Conservation (phyloP, 495 filamentous ascomycete genomes). For the Aspergillus nidulans region DNA sequence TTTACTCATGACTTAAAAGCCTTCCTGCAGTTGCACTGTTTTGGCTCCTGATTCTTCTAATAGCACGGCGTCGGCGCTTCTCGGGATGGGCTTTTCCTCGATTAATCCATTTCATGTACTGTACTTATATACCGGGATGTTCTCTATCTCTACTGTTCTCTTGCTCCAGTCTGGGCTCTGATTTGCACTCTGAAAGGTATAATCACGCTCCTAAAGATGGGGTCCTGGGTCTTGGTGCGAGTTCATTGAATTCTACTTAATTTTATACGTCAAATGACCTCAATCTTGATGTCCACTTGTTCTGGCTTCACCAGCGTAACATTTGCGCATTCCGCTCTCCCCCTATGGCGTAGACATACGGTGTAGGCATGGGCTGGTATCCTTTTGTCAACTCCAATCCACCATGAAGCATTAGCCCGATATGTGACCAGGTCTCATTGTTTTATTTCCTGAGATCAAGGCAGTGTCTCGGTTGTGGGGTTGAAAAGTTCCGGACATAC, state of each 20-base stretch:
- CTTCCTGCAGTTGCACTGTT: background rate
- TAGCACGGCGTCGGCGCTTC: background rate
- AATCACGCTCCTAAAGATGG: background rate
- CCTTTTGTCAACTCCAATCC: too few species aligned
- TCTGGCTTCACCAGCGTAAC: too few species aligned
- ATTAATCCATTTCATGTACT: background rate
- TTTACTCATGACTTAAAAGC: background rate
- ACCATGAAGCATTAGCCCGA: too few species aligned
- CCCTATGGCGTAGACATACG: too few species aligned
- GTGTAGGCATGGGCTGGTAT: too few species aligned
- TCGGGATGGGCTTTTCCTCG: background rate
- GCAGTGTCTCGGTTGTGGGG: too few species aligned
- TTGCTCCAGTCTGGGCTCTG: background rate
- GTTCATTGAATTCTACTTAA: background rate
- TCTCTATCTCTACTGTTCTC: background rate
- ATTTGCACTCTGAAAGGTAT: background rate
- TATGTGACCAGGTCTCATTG: too few species aligned
- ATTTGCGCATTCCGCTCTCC: too few species aligned
- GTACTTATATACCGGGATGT: slow-evolving; percentile 5
- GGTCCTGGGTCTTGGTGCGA: background rate
- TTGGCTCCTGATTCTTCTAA: background rate
- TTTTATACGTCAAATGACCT: too few species aligned
- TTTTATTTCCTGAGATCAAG: too few species aligned
- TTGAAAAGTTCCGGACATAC: too few species aligned
- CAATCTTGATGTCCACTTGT: too few species aligned